Evolutionary conservation across 768 basidiomycete genomes (phyloP), one percentile per base, ranked within the genome.

Genomic region (Lyophyllum shimeji): DNA sequence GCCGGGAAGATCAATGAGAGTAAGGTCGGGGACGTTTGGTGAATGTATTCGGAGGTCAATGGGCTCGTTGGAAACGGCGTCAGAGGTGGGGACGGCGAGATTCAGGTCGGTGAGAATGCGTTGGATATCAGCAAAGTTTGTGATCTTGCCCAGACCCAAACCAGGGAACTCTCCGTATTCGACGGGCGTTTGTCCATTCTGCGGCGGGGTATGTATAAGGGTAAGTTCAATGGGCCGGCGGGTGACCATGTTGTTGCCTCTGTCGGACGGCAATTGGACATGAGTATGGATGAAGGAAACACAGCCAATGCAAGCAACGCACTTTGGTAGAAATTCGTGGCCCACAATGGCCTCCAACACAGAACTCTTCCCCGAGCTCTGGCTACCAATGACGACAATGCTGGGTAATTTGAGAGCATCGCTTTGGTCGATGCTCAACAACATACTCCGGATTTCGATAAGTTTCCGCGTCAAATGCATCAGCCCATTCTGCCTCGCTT

Each of bases 241-340:
- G 1, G 97, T 99, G 31, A 98, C 97, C 97, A 99, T 99, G 71
- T 98, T 98, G 71, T 94, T 89, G 53, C 97, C 97, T 74, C 96
- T 98, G 65, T 5, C 54, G 50, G n/a, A 49, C 6, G 34, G 13
- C 39, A 3, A 3, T 40, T 40, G 9, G 15, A 18, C 3, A 18
- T 59, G 49, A 51, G 53, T 47, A 60, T 37, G 45, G 34, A 21
- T 40, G 9, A 15, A 8, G 25, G 34, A 37, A 21, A 17, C 52
- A 37, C 27, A 42, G 21, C 17, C 34, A 44, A 34, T 40, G 9
- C 12, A 47, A 37, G 20, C 23, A 2, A 80, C 93, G 60, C 66
- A 98, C 96, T 99, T 99, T 21, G 97, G 97, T 33, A 99, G 76
- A 69, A 99, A 99, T 70, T 98, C 94, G 56, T 97, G 93, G 0